These are phyloP conservation scores for Phytophthora cajani DNA, from an alignment of 352 stramenopile genomes.

Conservation along the genomic window DNA sequence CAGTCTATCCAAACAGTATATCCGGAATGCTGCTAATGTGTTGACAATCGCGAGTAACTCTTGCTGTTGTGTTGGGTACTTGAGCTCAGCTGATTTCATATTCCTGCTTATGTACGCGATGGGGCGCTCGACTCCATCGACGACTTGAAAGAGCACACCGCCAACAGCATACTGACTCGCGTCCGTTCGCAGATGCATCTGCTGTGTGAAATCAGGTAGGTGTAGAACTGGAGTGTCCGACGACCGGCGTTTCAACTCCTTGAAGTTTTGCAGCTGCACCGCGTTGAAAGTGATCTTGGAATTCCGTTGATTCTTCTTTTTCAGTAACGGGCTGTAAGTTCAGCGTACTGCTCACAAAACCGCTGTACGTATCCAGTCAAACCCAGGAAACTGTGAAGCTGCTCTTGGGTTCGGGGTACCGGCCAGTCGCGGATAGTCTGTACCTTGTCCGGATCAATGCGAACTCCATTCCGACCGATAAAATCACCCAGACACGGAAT, in stretches of 20 bases:
- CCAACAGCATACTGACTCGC: not conserved
- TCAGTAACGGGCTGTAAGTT: not conserved
- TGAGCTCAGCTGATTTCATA: not conserved
- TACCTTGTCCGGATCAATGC: too few species aligned
- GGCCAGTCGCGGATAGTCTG: too few species aligned
- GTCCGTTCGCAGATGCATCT: not conserved
- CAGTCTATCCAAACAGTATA: not conserved
- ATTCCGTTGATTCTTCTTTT: slow-evolving; percentile 1
- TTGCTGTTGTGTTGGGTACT: not conserved
- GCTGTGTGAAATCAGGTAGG: not conserved
- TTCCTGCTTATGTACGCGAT: not conserved
- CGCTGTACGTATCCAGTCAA: too few species aligned
- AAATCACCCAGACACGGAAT: too few species aligned
- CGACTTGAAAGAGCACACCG: not conserved
- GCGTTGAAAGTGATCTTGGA: not conserved
- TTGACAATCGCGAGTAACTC: not conserved
- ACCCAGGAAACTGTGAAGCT: too few species aligned
- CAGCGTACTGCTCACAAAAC: not conserved
- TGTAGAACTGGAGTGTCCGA: not conserved
- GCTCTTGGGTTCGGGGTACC: too few species aligned
- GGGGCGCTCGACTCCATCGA: not conserved
- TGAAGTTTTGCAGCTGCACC: not conserved
- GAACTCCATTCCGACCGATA: too few species aligned
- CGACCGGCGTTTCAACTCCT: not conserved
- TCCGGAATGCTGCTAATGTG: not conserved